Evolutionary conservation across 257 asterid genomes (phyloP), one percentile per base, ranked within the genome.

Genomic region (Lantana camara): DNA sequence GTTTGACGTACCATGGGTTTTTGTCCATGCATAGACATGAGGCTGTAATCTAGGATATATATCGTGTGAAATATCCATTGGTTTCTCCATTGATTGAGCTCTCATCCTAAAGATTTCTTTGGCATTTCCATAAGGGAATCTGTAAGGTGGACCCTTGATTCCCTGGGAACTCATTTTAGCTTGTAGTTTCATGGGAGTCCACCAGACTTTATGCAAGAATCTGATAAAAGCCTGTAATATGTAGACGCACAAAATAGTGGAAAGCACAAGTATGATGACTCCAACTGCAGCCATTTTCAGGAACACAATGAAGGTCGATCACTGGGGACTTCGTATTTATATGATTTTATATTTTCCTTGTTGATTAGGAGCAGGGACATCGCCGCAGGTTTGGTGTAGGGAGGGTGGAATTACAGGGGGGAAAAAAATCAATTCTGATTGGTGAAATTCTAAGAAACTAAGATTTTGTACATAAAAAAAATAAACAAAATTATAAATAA

Each of bases 121-220:
- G 45, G 90, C 82, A 57, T 75, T 79, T 1, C 96, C 96, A 75
- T 82, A 81, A 0, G 89, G 91, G 75, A 83, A 84, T 0, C 49
- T 82, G 79, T n/a, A n/a, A 20, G 79, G 5, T 20, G 85, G 96
- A 0, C 95, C 93, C 23, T 22, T 77, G 72, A 85, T 76, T 50
- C 95, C 93, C 51, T 85, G 95, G 9, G 76, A 77, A 5, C 14
- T 69, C 88, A 87, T 64, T 14, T 9, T 63, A 13, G 60, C 52
- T 50, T 70, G 79, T 29, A 79, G 51, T 38, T 42, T 74, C 66
- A 52, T 37, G 7, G 92, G 90, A 0, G 22, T 75, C 88, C 80
- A 77, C 81, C 83, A 80, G 73, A 74, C 74, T 62, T 64, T 76
- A 23, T 79, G 57, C 53, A 85, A 65, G 57, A 79, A 84, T 49